Evolutionary conservation across 805 yeast species (phyloP).

Genomic region (Saccharomycopsis sp.): DNA sequence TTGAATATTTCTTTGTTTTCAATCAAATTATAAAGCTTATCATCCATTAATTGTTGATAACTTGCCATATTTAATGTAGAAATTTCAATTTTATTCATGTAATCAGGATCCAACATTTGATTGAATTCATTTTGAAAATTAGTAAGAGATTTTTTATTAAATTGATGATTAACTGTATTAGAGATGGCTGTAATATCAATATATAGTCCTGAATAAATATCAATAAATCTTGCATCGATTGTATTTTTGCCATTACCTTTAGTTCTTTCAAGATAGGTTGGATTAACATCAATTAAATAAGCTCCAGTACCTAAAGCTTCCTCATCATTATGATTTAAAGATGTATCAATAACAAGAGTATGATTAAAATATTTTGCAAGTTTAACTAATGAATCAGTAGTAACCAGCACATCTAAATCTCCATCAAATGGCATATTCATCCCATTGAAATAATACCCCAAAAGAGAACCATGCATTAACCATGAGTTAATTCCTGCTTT

Average conservation of each 20-base stretch:
- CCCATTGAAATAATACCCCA: constrained; percentile 58
- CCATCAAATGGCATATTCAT: constrained; percentile 54
- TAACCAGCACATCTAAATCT: constrained; percentile 55
- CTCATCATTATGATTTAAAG: constrained; percentile 22
- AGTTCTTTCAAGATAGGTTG: constrained; percentile 40
- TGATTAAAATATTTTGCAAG: constrained; percentile 38
- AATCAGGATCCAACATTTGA: constrained; percentile 7
- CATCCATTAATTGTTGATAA: constrained; percentile 16
- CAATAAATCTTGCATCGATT: constrained; percentile 66
- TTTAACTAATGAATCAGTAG: constrained; percentile 34
- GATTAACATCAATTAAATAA: constrained; percentile 36
- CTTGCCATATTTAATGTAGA: background rate
- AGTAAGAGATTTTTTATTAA: background rate
- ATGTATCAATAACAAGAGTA: constrained; percentile 28
- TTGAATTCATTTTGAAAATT: constrained; percentile 6
- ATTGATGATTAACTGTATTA: constrained; percentile 1
- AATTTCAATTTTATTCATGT: background rate
- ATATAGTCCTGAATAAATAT: constrained; percentile 55
- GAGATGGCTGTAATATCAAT: constrained; percentile 64
- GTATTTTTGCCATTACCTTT: constrained; percentile 50
- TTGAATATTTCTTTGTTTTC: constrained; percentile 28
- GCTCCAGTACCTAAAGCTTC: constrained; percentile 41
- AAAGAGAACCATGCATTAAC: constrained; percentile 56
- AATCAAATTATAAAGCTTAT: constrained; percentile 26
- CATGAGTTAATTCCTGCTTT: constrained; percentile 39